Evolutionary conservation across 768 basidiomycete species (phyloP), one percentile per base, ranked within the genome.

Genomic region (Mycena epipterygia): DNA sequence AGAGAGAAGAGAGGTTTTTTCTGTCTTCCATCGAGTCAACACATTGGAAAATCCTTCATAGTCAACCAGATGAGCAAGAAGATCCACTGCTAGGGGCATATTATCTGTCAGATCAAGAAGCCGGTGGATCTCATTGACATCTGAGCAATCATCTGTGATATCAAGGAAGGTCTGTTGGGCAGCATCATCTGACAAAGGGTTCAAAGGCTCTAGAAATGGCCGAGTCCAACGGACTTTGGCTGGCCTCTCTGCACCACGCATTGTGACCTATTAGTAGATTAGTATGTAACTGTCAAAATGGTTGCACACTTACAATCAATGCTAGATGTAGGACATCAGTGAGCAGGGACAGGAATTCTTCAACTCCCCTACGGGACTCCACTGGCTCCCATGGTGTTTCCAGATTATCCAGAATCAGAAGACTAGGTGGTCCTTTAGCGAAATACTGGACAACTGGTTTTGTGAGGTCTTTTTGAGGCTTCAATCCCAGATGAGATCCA

Each of bases 391-490:
- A n/a, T n/a, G n/a, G n/a, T n/a, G n/a, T n/a, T n/a, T n/a, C n/a
- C n/a, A n/a, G n/a, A n/a, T n/a, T 67, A 41, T 67, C 66, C 35
- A 67, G 25, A 4, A 67, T 44, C 23, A 67, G 21, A 1, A 67
- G 58, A 8, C 19, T 5, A 5, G 33, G 32, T 39, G 57, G 29
- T 3, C 1, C 11, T 19, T 3, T 27, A 7, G 64, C 29, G 3
- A 66, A 35, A 35, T 44, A 14, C 25, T 49, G 39, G 14, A 58
- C 17, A 13, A 66, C 46, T 1, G 35, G 56, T 23, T 48, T 32
- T 16, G 11, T 35, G 4, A 58, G 30, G 16, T n/a, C n/a, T n/a
- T n/a, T n/a, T n/a, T n/a, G n/a, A n/a, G n/a, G n/a, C n/a, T n/a
- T n/a, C n/a, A n/a, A n/a, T n/a, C n/a, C n/a, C n/a, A n/a, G n/a